Base-by-base conservation (phyloP, 306 rosid genomes). In the Cucurbita pepo region DNA sequence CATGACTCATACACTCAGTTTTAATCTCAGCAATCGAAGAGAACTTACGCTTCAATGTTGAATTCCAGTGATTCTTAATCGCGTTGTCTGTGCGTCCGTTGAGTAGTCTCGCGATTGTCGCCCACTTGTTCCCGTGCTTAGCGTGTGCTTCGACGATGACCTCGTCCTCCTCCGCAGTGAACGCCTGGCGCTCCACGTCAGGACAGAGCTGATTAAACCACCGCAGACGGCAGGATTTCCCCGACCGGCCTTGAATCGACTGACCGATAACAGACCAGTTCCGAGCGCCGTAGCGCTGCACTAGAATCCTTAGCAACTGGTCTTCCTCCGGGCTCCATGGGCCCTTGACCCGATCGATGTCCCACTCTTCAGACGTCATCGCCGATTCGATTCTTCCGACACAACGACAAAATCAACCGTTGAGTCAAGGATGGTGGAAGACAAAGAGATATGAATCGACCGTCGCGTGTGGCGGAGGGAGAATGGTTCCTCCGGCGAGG, bases 131-230 rank as follows among this genome's bases (percentile, higher is more conserved):
- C 6, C 89, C 89, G 74, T 50, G 75, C 67, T 62, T 74, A 4
- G 79, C 37, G 45, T 87, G 92, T 0, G 89, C 86, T 18, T 66
- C 18, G 7, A 71, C 11, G 21, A 87, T 85, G 58, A 78, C 56
- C 40, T 74, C 74, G 36, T 83, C 92, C 75, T 87, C 92, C 56
- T 77, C 82, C 5, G 71, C 47, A 5, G 88, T 76, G 78, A 87
- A 87, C 0, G 88, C 15, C 3, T 83, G 83, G 47, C 82, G 89
- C 75, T 81, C 83, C 34, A 87, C 85, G 48, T 81, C 83, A n/a
- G 92, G 89, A 47, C 86, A 87, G 15, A 87, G 82, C 81, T 87
- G 89, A 69, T 87, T 87, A 52, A 86, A 85, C 92, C 92, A 87
- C 1, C 89, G 86, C 2, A 85, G 81, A 0, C 89, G 80, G 76